A percentile compares a stretch with the other conserved stretches of the same genome.
phyloP scores from a whole-genome alignment of 2,329 filamentous ascomycete species.

The Metarhizium sp. region DNA sequence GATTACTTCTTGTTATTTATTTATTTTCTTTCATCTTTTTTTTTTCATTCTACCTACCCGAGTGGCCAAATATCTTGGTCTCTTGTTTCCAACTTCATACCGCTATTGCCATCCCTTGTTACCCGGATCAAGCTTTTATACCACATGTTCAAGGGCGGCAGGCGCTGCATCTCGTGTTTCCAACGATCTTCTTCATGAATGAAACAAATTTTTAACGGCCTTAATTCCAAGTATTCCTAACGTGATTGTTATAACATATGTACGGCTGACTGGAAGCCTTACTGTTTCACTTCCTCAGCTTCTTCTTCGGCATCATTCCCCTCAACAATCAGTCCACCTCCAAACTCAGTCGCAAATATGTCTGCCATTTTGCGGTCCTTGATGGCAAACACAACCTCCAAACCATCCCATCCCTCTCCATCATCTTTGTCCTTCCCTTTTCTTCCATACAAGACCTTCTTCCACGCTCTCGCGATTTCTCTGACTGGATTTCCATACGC shows the following conservation, averaged over 20 bases:
- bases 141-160: not conserved
- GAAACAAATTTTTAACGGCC: not conserved
- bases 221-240: not conserved
- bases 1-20: not conserved
- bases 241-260: not conserved
- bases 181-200: not conserved
- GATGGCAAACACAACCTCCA: slow-evolving; percentile 6
- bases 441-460: slow-evolving; percentile 16
- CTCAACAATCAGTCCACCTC: not conserved
- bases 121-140: not conserved
- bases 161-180: not conserved
- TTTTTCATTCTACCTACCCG: not conserved
- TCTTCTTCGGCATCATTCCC: not conserved
- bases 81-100: not conserved
- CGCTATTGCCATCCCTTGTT: not conserved
- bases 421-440: not conserved
- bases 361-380: slow-evolving; percentile 4
- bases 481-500: slow-evolving; percentile 52
- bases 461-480: slow-evolving; percentile 48
- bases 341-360: slow-evolving; percentile 6
- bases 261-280: not conserved
- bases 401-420: slow-evolving; percentile 4
- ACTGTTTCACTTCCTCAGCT: not conserved
- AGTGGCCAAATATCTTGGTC: not conserved
- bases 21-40: not conserved